Base-by-base conservation (phyloP, 805 yeast species). In the Wickerhamiella cacticola region DNA sequence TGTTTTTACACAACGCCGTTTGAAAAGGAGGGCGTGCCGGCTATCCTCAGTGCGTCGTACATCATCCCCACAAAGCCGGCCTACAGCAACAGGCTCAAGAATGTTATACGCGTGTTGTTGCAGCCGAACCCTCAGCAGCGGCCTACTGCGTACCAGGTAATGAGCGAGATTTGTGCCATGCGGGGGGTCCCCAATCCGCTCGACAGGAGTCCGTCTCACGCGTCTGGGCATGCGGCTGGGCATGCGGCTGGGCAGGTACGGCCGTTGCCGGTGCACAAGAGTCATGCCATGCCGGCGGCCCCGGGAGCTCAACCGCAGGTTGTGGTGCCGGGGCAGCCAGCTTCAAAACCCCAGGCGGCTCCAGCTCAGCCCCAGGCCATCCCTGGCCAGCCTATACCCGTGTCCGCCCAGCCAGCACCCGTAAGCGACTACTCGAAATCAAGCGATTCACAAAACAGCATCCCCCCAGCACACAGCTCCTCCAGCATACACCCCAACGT, bases 1-100 rank as follows among this genome's bases (percentile, higher is more conserved):
- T 81, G 95, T 65, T 89, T 82, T 66, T 89, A 85, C 64, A 88
- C 82, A 1, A 89, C 98, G 1, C 98, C 98, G 1, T 89, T 92
- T 63, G 98, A 89, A 64, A 59, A 60, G 40, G 79, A 82, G 38
- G 85, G 86, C 34, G 95, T 85, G 54, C 71, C 85, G 56, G 95
- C 95, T 3, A 84, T 89, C 38, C 67, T 88, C 48, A 89, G 83
- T 65, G 85, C 95, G 5, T 76, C 80, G 38, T 88, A 79, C 64
- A 80, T 75, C 50, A 84, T 88, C 56, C 94, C 89, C 23, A 54
- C 73, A 1, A 60, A 63, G 5, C 95, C 96, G 2, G 68, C 63
- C 13, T 87, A 75, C 58, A 78, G 94, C 0, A 76, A 79, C 12
- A 78, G 79, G 46, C 65, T 92, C 53, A 82, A 80, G 58, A 80